These are phyloP conservation scores for Rhodotorula sp. DNA, from an alignment of 1,284 basidiomycete species.

Conservation along the genomic window DNA sequence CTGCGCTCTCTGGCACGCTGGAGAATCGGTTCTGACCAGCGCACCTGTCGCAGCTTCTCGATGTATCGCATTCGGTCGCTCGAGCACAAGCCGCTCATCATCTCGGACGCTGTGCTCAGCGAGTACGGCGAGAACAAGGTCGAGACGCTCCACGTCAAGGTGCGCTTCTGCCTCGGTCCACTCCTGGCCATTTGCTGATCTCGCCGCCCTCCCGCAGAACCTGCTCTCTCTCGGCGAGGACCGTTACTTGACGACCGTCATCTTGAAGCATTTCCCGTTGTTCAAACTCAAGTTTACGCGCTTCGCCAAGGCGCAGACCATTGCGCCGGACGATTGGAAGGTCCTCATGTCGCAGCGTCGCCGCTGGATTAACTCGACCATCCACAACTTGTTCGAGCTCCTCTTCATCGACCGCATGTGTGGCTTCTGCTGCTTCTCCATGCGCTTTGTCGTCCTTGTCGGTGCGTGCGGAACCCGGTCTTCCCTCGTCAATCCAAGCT, in stretches of 20 bases:
- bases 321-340: slow-evolving; percentile 90
- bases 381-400: slow-evolving; percentile 93
- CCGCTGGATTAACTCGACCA: slow-evolving; percentile 99
- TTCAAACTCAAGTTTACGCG: slow-evolving; percentile 93
- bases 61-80: slow-evolving; percentile 88
- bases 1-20: not conserved
- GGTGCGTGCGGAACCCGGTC: slow-evolving; percentile 49
- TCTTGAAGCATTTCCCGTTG: slow-evolving; percentile 89
- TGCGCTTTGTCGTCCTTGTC: slow-evolving; percentile 97
- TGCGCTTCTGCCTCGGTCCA: not conserved
- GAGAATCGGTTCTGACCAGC: not conserved
- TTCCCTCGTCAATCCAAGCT: rapidly evolving
- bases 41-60: slow-evolving; percentile 72
- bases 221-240: slow-evolving; percentile 95
- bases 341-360: slow-evolving; percentile 94
- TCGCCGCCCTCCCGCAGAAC: slow-evolving; percentile 58
- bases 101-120: slow-evolving; percentile 79
- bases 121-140: slow-evolving; percentile 96
- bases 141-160: slow-evolving; percentile 93
- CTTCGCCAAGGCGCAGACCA: slow-evolving; percentile 77
- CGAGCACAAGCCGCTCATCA: slow-evolving; percentile 64
- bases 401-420: slow-evolving; percentile 82
- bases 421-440: slow-evolving; percentile 74
- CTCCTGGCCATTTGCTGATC: not conserved
- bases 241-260: slow-evolving; percentile 92